These are phyloP conservation scores for Wakefieldia striispora DNA, from an alignment of 768 basidiomycete species.

Conservation along the genomic window DNA sequence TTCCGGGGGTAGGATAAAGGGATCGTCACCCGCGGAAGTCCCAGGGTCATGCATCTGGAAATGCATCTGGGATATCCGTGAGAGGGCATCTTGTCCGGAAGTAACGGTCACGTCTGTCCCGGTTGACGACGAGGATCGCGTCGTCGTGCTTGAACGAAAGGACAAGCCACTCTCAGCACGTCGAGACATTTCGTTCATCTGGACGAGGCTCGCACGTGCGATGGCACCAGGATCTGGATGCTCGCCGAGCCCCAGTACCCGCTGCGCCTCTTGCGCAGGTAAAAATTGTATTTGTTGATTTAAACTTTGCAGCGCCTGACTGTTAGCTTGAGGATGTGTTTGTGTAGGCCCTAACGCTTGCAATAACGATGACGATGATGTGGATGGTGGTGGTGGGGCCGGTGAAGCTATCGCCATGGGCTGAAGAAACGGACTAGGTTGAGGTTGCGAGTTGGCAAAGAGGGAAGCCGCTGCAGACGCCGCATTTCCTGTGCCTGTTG, in stretches of 20 bases:
- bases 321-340: slow-evolving; percentile 7
- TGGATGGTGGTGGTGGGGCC: slow-evolving; percentile 10
- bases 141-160: slow-evolving; percentile 25
- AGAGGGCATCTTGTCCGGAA: slow-evolving; percentile 44
- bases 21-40: slow-evolving; percentile 26
- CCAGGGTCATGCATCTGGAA: slow-evolving; percentile 38
- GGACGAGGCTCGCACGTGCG: slow-evolving; percentile 65
- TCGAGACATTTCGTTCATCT: slow-evolving; percentile 77
- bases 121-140: slow-evolving; percentile 18
- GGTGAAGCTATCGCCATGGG: slow-evolving; percentile 17
- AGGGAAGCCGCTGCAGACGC: slow-evolving; percentile 13
- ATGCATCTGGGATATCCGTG: slow-evolving; percentile 48
- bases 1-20: slow-evolving; percentile 27
- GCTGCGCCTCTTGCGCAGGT: slow-evolving; percentile 54
- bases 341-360: slow-evolving; percentile 23
- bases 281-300: slow-evolving; percentile 42
- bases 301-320: slow-evolving; percentile 5
- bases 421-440: slow-evolving; percentile 30
- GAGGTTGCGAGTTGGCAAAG: slow-evolving; percentile 24
- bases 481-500: slow-evolving; percentile 15
- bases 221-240: slow-evolving; percentile 53
- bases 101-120: slow-evolving; percentile 12
- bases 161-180: slow-evolving; percentile 45
- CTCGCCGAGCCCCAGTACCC: slow-evolving; percentile 38
- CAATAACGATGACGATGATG: slow-evolving; percentile 25